These are phyloP conservation scores for Primulina huaijiensis DNA, from an alignment of 257 asterid species.

Conservation along the genomic window DNA sequence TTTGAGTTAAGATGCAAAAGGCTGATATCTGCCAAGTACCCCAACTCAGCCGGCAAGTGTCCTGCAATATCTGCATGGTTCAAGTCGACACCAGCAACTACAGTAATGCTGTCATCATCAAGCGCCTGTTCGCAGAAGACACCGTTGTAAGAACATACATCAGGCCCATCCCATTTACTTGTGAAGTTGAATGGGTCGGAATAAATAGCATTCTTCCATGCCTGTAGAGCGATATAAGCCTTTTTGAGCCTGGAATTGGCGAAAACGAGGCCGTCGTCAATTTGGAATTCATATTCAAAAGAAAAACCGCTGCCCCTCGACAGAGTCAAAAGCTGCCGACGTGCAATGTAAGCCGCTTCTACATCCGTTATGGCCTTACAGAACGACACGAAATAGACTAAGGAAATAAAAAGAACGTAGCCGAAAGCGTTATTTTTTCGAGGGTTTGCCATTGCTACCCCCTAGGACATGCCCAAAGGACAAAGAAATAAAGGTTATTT, in stretches of 20 bases:
- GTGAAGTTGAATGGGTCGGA: conserved; percentile 72
- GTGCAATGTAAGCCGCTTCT: conserved; percentile 29
- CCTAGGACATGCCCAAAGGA: conserved; percentile 45
- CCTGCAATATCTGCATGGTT: conserved; percentile 82
- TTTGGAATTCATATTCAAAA: not conserved
- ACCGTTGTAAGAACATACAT: conserved; percentile 66
- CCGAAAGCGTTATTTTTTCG: conserved; percentile 43
- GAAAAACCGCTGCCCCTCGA: conserved; percentile 27
- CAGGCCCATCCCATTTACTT: conserved; percentile 60
- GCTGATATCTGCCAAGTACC: conserved; percentile 44
- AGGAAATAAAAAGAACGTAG: conserved; percentile 31
- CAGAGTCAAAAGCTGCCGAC: conserved; percentile 25
- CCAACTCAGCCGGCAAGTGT: conserved; percentile 62
- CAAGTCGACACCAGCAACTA: conserved; percentile 85
- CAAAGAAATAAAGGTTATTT: not conserved
- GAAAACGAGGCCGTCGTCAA: conserved; percentile 21
- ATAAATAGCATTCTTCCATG: conserved; percentile 53
- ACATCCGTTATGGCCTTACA: conserved; percentile 32
- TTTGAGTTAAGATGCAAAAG: conserved; percentile 75
- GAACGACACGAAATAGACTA: conserved; percentile 24
- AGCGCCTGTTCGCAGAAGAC: conserved; percentile 60
- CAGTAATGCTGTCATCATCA: conserved; percentile 41
- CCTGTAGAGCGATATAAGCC: conserved; percentile 63
- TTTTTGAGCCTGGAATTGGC: conserved; percentile 45
- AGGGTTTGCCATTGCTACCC: conserved; percentile 31